These are phyloP conservation scores for Rhinocladiella similis DNA, from an alignment of 2,329 filamentous ascomycete species.

Conservation along the genomic window DNA sequence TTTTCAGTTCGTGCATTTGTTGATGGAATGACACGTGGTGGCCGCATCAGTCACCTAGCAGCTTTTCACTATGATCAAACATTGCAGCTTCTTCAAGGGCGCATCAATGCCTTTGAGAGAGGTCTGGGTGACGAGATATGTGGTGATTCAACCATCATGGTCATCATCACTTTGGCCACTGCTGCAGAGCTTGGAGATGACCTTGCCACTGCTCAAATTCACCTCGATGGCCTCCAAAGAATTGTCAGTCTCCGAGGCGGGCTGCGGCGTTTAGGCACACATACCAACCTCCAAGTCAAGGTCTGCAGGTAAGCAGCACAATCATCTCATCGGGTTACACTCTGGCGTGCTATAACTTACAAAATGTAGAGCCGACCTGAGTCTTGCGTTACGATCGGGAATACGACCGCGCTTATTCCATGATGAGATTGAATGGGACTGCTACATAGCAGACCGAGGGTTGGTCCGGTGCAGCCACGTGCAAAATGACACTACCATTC, in stretches of 20 bases:
- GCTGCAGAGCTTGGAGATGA: not conserved
- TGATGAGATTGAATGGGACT: conserved; percentile 1
- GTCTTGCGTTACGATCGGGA: conserved; percentile 1
- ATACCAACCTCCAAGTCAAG: conserved; percentile 13
- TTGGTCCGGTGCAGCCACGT: not conserved
- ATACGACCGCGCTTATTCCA: conserved; percentile 2
- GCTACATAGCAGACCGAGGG: conserved; percentile 3
- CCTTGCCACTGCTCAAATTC: not conserved
- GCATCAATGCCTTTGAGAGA: conserved; percentile 1
- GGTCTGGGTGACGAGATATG: not conserved
- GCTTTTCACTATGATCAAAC: not conserved
- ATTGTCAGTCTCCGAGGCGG: conserved; percentile 2
- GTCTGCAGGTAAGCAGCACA: conserved; percentile 12
- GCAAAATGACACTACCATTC: not conserved
- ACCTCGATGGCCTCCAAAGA: not conserved
- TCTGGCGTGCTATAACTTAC: too few species aligned
- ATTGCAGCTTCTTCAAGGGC: not conserved
- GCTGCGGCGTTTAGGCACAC: not conserved
- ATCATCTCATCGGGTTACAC: too few species aligned
- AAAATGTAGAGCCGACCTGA: conserved; percentile 2
- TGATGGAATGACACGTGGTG: not conserved
- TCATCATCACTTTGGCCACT: not conserved
- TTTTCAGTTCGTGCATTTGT: not conserved
- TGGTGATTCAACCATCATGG: conserved; percentile 1
- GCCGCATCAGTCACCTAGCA: not conserved